phyloP scores from a whole-genome alignment of 352 stramenopile genomes.

The Globisporangium radiosum region DNA sequence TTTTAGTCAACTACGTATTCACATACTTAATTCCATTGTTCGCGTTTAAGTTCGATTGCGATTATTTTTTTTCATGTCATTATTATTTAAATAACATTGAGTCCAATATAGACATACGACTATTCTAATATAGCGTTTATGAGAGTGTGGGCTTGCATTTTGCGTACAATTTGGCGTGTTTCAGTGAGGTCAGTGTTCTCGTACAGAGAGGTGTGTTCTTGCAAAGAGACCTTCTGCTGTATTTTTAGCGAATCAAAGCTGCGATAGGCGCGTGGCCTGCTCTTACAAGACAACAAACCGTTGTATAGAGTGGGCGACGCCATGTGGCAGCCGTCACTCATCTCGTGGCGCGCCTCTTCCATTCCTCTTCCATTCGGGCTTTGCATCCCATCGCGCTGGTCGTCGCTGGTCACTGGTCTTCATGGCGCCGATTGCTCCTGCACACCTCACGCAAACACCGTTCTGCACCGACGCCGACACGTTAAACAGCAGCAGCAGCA shows the following conservation, averaged over 20 bases:
- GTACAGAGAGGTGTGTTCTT: not conserved
- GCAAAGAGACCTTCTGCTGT: not conserved
- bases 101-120: no score
- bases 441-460: slow-evolving; percentile 11
- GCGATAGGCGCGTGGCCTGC: not conserved
- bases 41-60: no score
- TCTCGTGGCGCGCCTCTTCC: no score
- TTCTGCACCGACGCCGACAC: slow-evolving; percentile 1
- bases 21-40: no score
- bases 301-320: not conserved
- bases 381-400: not conserved
- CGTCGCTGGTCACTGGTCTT: not conserved
- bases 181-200: no score
- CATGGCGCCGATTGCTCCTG: slow-evolving; percentile 38
- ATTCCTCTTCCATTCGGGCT: slow-evolving; percentile 5
- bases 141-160: no score
- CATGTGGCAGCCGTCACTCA: not conserved
- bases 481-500: not conserved
- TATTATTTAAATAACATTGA: no score
- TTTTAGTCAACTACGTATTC: no score
- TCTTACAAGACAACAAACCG: not conserved
- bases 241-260: slow-evolving; percentile 4
- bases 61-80: no score
- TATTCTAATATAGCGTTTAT: no score
- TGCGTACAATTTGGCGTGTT: no score